Evolutionary conservation across 2,329 filamentous ascomycete species (phyloP), one percentile per base, ranked within the genome.

Genomic region (Cyclaneusma minus): DNA sequence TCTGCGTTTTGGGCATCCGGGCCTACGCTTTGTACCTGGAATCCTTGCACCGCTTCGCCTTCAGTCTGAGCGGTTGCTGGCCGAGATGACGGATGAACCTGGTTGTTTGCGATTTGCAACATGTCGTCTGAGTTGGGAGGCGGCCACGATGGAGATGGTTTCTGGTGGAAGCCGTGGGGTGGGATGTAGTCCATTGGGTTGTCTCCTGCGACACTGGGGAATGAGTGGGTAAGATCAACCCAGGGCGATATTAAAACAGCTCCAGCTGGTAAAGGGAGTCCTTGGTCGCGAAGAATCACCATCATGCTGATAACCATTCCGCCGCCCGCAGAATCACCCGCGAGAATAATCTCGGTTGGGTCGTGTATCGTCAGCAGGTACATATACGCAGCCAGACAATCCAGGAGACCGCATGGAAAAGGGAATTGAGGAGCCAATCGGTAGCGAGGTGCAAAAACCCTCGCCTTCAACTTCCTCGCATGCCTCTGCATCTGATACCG

Each of bases 401-500:
- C 89, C 29, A 89, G 75, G 6, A 98, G 54, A 15, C 81, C 84
- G 43, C 89, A 95, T 0, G 89, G 89, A 37, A 98, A 98, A 0
- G 89, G 89, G 33, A 87, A 98, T 47, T 95, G 85, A 3, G 87
- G 89, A 5, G 89, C 70, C 16, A 98, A 62, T 21, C 89, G 71
- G 50, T 95, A 98, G 34, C 72, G 62, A 4, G 87, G 79, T 13
- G 87, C 84, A 49, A 95, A 72, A 6, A 94, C 78, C 29, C 84
- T 67, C 11, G 84, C 87, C 51, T 89, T 84, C 33, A 98, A 63
- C 54, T 95, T 95, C 28, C 89, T 68, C 15, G 89, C 89, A 62
- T 95, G 85, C 25, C 87, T 68, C 52, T 98, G 89, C 63, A 98
- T 73, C 60, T 95, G 87, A 54, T 95, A 95, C n/a, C 89, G 74